Percentiles rank a stretch among this genome's conserved stretches.
Conservation (phyloP, 345 rosid species). For the Eucalyptus marginata region DNA sequence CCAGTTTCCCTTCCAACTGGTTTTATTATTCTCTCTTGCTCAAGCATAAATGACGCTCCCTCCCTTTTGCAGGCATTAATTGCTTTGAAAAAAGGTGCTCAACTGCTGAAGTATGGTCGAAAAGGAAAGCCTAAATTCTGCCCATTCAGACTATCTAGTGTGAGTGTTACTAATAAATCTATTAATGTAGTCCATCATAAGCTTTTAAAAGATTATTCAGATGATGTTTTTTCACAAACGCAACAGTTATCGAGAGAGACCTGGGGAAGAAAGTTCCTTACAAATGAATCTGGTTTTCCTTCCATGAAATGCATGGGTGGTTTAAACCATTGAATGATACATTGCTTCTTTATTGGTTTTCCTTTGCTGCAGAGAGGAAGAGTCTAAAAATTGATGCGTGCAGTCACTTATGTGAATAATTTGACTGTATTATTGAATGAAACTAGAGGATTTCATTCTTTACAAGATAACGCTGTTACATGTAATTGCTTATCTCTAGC, state of each 20-base stretch:
- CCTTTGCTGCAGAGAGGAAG: not conserved
- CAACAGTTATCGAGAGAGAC: not conserved
- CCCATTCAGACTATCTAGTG: conserved; percentile 83
- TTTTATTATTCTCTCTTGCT: not conserved
- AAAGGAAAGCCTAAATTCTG: conserved; percentile 94
- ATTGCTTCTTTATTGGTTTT: not conserved
- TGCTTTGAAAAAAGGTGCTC: conserved; percentile 90
- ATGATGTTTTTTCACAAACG: not conserved
- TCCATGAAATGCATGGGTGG: not conserved
- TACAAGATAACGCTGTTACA: not conserved
- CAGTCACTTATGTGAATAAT: not conserved
- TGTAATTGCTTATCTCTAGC: not conserved
- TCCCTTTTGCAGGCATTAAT: conserved; percentile 56
- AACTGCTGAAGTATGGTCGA: conserved; percentile 87
- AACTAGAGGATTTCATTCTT: not conserved
- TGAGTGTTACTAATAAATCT: conserved; percentile 21
- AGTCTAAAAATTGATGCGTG: not conserved
- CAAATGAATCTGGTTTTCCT: not conserved
- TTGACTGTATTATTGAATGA: not conserved
- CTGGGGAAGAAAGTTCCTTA: not conserved
- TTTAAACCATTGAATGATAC: not conserved
- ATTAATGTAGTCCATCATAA: not conserved
- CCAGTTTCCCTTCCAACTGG: not conserved
- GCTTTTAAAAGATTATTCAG: not conserved
- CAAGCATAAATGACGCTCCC: not conserved